A percentile compares a stretch with the other conserved stretches of the same genome.
Conservation (phyloP, 768 basidiomycete genomes). For the Chalciporus piperatus region DNA sequence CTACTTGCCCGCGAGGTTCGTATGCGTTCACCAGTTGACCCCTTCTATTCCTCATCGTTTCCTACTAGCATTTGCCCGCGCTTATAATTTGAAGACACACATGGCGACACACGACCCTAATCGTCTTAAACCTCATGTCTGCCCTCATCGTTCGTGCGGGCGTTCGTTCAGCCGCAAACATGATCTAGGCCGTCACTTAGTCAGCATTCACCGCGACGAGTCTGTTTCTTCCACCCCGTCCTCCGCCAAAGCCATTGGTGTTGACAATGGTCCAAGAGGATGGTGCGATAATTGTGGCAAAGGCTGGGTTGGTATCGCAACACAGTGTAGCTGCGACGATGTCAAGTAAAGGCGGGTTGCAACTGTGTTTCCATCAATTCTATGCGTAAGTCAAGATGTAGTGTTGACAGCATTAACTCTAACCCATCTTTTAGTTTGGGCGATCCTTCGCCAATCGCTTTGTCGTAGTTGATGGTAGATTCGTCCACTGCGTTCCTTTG, state of each 20-base stretch:
- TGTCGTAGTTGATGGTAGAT: slow-evolving; percentile 39
- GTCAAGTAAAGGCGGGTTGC: slow-evolving; percentile 49
- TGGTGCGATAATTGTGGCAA: slow-evolving; percentile 81
- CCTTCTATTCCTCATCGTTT: slow-evolving; percentile 1
- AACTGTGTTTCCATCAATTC: slow-evolving; percentile 1
- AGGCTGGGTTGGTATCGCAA: slow-evolving; percentile 54
- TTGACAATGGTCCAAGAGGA: slow-evolving; percentile 55
- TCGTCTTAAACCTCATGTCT: slow-evolving; percentile 84
- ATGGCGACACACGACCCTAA: slow-evolving; percentile 94
- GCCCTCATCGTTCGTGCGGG: slow-evolving; percentile 80
- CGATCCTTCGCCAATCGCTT: slow-evolving; percentile 39
- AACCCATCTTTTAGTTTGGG: slow-evolving; percentile 26
- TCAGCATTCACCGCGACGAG: slow-evolving; percentile 81
- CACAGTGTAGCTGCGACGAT: slow-evolving; percentile 60
- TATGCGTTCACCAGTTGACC: neutral
- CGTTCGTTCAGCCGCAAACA: slow-evolving; percentile 94
- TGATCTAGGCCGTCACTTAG: slow-evolving; percentile 85
- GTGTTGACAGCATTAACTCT: slow-evolving; percentile 7
- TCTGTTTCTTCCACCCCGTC: slow-evolving; percentile 43
- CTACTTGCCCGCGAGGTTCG: slow-evolving; percentile 69
- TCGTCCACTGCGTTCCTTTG: slow-evolving; percentile 31
- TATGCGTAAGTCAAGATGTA: slow-evolving; percentile 26
- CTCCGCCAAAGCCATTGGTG: slow-evolving; percentile 56
- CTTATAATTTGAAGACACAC: slow-evolving; percentile 94
- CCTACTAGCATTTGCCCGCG: slow-evolving; percentile 77